Evolutionary conservation across 2,329 filamentous ascomycete species (phyloP).

Genomic region (Arthrobotrys sinensis): DNA sequence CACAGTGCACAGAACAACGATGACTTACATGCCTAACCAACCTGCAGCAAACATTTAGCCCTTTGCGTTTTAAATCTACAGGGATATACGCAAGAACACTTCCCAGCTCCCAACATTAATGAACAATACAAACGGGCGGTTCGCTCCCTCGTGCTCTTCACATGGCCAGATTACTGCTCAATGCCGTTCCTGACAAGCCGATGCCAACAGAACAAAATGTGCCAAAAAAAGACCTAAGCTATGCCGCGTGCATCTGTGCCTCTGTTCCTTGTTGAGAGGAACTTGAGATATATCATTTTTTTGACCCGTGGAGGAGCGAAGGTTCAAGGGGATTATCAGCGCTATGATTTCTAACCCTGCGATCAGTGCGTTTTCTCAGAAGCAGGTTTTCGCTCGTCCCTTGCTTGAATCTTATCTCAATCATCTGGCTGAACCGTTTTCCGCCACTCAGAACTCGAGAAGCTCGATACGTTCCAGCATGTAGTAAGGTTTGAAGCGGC

Average conservation of each 20-base stretch:
- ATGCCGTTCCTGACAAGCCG: conserved; percentile 33
- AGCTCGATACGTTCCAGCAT: neutral
- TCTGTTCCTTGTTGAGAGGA: conserved; percentile 3
- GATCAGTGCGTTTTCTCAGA: conserved; percentile 11
- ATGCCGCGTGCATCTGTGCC: conserved; percentile 17
- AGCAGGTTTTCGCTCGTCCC: conserved; percentile 23
- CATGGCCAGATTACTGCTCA: conserved; percentile 28
- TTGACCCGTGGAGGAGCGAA: neutral
- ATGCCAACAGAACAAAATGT: conserved; percentile 6
- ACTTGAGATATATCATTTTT: neutral
- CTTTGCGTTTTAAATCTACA: conserved; percentile 16
- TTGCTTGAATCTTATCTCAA: conserved; percentile 10
- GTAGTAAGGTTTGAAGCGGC: neutral
- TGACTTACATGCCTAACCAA: conserved; percentile 32
- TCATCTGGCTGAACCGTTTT: conserved; percentile 4
- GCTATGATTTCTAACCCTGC: conserved; percentile 8
- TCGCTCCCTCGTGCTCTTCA: conserved; percentile 39
- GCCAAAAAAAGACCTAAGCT: conserved; percentile 10
- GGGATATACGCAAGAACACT: conserved; percentile 17
- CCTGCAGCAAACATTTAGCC: conserved; percentile 28
- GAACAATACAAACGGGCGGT: conserved; percentile 18
- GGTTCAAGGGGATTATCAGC: neutral
- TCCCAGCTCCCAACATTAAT: conserved; percentile 1
- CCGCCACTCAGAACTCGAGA: conserved; percentile 8
- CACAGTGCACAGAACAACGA: conserved; percentile 1